Evolutionary conservation across 164 flowering plant species (phyloP), one percentile per base, ranked within the genome.

Genomic region (Euptelea pleiosperma): DNA sequence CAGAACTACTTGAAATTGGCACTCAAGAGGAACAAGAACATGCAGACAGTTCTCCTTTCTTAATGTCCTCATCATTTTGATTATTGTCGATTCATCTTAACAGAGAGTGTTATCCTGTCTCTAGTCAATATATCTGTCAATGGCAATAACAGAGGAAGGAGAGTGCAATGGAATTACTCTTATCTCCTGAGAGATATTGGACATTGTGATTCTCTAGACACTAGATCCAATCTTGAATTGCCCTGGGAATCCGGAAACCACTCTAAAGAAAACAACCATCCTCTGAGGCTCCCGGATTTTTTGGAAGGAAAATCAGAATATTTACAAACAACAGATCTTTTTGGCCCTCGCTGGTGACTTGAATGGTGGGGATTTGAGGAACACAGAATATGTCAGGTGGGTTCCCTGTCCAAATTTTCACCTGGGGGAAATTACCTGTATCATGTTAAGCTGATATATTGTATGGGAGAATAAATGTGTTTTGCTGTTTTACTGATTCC

Each of bases 81-180:
- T 19, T 85, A 78, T 56, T 82, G 91, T 70, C 71, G 71, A 14
- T 40, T 83, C 74, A 91, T 83, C 26, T 61, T 82, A 86, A 74
- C 75, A 2, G 97, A 83, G 52, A 86, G 87, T 31, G 77, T 84
- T 21, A 73, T 89, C 50, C 79, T 91, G 26, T 26, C 79, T 25
- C 83, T 92, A 3, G 63, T 63, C 21, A 19, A 14, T 36, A 63
- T 84, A 15, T 77, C 86, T 22, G 30, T 72, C 29, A 85, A 85
- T 62, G 96, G 98, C 24, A 86, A 48, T 61, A 57, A 69, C 2
- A 79, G 31, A 60, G 96, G 25, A 82, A 70, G 70, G 77, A 52
- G 10, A 60, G 39, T 52, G 96, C 98, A 24, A 46, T 55, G 51
- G 82, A 89, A 60, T 52, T 89, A 70, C 87, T 85, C n/a, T 26